A percentile compares a stretch with the other conserved stretches of the same genome.
phyloP scores from a whole-genome alignment of 2,329 filamentous ascomycete species.

The Phialophora tarda region DNA sequence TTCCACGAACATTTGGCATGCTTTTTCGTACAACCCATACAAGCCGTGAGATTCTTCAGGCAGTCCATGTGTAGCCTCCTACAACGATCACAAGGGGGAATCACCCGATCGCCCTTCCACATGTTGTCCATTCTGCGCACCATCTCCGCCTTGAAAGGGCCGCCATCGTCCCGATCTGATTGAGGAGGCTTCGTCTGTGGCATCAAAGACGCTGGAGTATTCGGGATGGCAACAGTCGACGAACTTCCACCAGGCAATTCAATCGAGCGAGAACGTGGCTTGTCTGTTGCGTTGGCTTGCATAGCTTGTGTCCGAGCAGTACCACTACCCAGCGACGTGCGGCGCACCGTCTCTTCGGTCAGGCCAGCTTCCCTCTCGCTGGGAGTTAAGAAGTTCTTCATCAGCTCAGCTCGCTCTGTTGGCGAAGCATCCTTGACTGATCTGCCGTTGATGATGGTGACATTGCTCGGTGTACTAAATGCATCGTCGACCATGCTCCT shows the following conservation, averaged over 20 bases:
- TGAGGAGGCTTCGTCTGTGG: slow-evolving; percentile 54
- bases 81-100: slow-evolving; percentile 85
- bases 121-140: slow-evolving; percentile 77
- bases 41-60: slow-evolving; percentile 83
- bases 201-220: slow-evolving; percentile 59
- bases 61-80: slow-evolving; percentile 80
- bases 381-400: slow-evolving; percentile 67
- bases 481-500: slow-evolving; percentile 35
- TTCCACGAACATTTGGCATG: slow-evolving; percentile 89
- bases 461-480: slow-evolving; percentile 52
- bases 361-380: slow-evolving; percentile 57
- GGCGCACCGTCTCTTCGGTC: slow-evolving; percentile 35
- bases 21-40: slow-evolving; percentile 86
- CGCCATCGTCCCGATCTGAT: slow-evolving; percentile 62
- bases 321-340: slow-evolving; percentile 27
- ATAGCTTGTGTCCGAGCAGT: slow-evolving; percentile 27
- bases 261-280: slow-evolving; percentile 32
- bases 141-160: slow-evolving; percentile 68
- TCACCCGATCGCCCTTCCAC: slow-evolving; percentile 72
- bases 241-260: slow-evolving; percentile 22
- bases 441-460: slow-evolving; percentile 56
- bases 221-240: slow-evolving; percentile 59
- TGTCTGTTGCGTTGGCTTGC: slow-evolving; percentile 20
- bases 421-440: slow-evolving; percentile 60
- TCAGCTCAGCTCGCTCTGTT: slow-evolving; percentile 63